A percentile compares a stretch with the other conserved stretches of the same genome.
These are phyloP conservation scores for Magnusiomyces magnusii DNA, from an alignment of 1,139 yeast genomes.

Conservation along the genomic window DNA sequence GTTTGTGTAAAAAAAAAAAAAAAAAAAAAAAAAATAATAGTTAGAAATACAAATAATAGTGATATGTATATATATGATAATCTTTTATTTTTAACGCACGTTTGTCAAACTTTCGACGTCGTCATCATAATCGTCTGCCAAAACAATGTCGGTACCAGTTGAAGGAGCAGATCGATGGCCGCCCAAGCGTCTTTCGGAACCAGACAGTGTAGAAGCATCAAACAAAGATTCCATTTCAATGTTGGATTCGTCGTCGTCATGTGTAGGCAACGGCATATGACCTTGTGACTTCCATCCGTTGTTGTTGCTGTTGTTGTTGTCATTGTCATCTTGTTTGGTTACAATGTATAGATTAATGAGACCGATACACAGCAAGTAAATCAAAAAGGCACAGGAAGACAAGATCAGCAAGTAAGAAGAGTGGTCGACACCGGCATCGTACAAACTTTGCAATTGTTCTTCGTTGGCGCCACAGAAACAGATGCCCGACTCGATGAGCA, in stretches of 20 bases:
- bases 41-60: background rate
- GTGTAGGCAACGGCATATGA: constrained; percentile 14
- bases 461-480: constrained; percentile 90
- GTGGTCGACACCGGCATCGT: constrained; percentile 73
- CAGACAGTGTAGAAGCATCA: constrained; percentile 8
- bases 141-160: constrained; percentile 9
- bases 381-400: constrained; percentile 63
- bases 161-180: background rate
- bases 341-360: constrained; percentile 45
- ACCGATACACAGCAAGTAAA: constrained; percentile 57
- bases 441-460: constrained; percentile 67
- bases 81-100: background rate
- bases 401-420: constrained; percentile 73
- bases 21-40: no score
- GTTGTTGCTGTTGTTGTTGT: background rate
- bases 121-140: constrained; percentile 15
- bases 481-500: constrained; percentile 69
- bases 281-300: constrained; percentile 14
- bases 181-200: background rate
- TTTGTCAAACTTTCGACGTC: constrained; percentile 11
- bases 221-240: constrained; percentile 16
- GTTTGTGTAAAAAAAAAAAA: background rate
- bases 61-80: no score
- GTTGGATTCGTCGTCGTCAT: constrained; percentile 6
- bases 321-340: background rate